Percentiles rank a stretch among this genome's conserved stretches.
Evolutionary conservation across 495 filamentous ascomycete species (phyloP).

Genomic region (Penicillium riverlandense): DNA sequence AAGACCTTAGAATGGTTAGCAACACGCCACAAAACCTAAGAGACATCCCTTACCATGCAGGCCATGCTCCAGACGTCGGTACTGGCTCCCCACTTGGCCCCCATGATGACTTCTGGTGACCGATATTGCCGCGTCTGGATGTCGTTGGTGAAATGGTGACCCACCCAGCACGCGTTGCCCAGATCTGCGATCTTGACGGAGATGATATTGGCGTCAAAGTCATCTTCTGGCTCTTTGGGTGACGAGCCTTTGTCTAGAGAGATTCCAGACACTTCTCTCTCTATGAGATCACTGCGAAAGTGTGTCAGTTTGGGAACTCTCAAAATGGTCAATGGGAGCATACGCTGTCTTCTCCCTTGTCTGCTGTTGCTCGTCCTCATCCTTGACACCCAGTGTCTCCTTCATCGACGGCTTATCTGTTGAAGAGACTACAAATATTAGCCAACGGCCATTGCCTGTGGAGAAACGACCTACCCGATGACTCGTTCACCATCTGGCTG

Average conservation of each 20-base stretch:
- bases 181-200: constrained; percentile 99
- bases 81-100: constrained; percentile 96
- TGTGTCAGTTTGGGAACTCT: neutral
- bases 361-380: constrained; percentile 65
- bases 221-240: constrained; percentile 30
- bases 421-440: constrained; percentile 2
- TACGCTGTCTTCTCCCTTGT: constrained; percentile 93
- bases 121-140: constrained; percentile 98
- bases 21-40: neutral
- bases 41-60: constrained; percentile 66
- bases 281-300: constrained; percentile 67
- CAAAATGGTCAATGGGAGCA: constrained; percentile 15
- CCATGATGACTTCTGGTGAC: constrained; percentile 94
- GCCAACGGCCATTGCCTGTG: too few relatives aligned
- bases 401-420: constrained; percentile 48
- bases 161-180: constrained; percentile 97
- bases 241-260: constrained; percentile 72
- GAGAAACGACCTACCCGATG: constrained; percentile 44
- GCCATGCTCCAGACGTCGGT: constrained; percentile 99
- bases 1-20: constrained; percentile 66
- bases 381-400: constrained; percentile 54
- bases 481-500: constrained; percentile 73
- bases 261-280: constrained; percentile 88
- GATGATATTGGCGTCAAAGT: constrained; percentile 65
- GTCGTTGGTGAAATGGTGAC: constrained; percentile 98